Conservation (phyloP, 164 flowering plant species). For the Tetracentron sinense region DNA sequence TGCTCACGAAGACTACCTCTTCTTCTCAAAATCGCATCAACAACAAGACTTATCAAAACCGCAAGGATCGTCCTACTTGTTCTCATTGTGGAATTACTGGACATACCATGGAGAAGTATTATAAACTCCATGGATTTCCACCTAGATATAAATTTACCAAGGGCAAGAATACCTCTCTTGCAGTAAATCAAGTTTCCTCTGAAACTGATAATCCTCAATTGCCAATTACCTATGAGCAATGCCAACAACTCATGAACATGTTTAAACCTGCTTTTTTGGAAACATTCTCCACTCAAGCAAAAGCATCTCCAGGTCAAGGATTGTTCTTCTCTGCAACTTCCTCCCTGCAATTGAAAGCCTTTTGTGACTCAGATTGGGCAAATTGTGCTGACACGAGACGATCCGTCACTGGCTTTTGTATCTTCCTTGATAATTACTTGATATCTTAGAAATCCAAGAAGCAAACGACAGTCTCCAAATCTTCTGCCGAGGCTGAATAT, state of each 20-base stretch:
- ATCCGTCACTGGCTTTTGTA: neutral
- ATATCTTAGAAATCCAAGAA: constrained; percentile 1
- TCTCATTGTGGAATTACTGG: neutral
- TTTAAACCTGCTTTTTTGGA: too few species aligned
- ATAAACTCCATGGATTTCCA: neutral
- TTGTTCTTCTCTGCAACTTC: neutral
- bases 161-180: neutral
- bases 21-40: too few species aligned
- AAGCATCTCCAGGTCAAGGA: neutral
- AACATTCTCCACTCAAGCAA: too few species aligned
- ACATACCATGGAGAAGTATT: neutral
- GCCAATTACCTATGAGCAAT: too few species aligned
- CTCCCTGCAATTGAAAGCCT: neutral
- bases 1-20: too few species aligned
- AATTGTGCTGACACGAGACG: neutral
- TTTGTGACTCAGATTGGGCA: neutral
- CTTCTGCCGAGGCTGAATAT: constrained; percentile 2
- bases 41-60: too few species aligned
- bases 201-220: too few species aligned
- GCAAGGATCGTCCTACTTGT: neutral
- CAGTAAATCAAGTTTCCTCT: neutral
- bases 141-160: neutral
- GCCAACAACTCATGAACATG: too few species aligned
- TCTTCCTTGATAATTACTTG: neutral
- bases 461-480: neutral